These are phyloP conservation scores for Agrostemma githago DNA, from an alignment of 148 eudicot genomes.

Conservation along the genomic window DNA sequence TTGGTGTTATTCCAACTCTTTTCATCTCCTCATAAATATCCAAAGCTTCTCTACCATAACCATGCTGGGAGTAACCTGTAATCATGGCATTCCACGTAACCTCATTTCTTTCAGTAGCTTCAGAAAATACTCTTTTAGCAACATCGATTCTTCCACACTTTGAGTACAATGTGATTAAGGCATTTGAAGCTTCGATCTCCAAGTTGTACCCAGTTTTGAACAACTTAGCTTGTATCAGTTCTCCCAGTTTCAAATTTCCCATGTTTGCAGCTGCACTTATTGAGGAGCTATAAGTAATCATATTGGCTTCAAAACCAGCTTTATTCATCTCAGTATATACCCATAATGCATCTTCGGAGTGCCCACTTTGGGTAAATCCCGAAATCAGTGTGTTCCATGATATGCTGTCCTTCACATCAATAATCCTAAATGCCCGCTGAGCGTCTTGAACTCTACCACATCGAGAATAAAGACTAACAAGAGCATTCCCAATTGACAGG, in stretches of 20 bases:
- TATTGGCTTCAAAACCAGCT: constrained; percentile 56
- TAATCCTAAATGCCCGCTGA: constrained; percentile 58
- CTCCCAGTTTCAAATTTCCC: constrained; percentile 67
- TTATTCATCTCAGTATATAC: constrained; percentile 63
- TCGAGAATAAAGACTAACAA: constrained; percentile 69
- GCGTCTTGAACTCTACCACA: constrained; percentile 76
- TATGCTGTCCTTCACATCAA: constrained; percentile 53
- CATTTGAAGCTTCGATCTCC: constrained; percentile 79
- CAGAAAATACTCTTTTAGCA: constrained; percentile 58
- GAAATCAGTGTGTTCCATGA: constrained; percentile 87
- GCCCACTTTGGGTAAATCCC: constrained; percentile 78
- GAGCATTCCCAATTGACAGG: constrained; percentile 78
- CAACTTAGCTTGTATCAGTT: constrained; percentile 68
- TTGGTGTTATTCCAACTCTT: constrained; percentile 47
- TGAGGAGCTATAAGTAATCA: constrained; percentile 71
- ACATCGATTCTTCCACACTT: constrained; percentile 74
- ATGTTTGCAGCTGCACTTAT: constrained; percentile 83
- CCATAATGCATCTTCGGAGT: constrained; percentile 63
- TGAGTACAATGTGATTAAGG: constrained; percentile 66
- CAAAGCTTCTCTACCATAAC: constrained; percentile 60
- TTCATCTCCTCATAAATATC: constrained; percentile 73
- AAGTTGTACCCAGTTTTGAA: constrained; percentile 56
- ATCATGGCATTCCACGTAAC: constrained; percentile 91
- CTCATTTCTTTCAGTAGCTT: constrained; percentile 53
- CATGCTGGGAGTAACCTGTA: constrained; percentile 87